phyloP scores from a whole-genome alignment of 1,284 basidiomycete species.

The Heterobasidion parviporum region DNA sequence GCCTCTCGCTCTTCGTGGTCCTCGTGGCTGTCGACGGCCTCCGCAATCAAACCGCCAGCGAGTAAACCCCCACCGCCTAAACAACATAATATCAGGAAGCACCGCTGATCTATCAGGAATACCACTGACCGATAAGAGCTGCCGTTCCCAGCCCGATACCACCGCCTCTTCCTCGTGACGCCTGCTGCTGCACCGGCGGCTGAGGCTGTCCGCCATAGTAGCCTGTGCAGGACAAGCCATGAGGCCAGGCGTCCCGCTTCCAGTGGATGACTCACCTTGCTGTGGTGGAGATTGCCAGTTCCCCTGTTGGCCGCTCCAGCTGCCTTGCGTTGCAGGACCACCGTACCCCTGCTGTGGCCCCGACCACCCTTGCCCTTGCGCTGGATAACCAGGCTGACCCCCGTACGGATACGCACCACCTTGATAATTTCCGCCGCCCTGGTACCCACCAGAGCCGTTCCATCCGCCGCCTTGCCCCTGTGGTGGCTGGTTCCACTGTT shows the following conservation, averaged over 20 bases:
- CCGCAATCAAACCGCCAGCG: conserved; percentile 45
- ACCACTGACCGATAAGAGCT: conserved; percentile 28
- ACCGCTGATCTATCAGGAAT: not conserved
- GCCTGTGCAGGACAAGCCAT: conserved; percentile 14
- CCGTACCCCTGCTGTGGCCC: conserved; percentile 14
- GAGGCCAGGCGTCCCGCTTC: not conserved
- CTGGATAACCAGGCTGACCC: conserved; percentile 3
- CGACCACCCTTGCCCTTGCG: conserved; percentile 7
- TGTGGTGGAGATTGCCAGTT: conserved; percentile 9
- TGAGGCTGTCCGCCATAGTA: conserved; percentile 19
- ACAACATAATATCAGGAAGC: not conserved
- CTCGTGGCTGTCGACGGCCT: conserved; percentile 40
- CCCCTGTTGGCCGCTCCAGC: conserved; percentile 2
- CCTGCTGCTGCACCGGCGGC: conserved; percentile 22
- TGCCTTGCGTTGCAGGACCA: conserved; percentile 8
- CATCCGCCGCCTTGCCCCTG: conserved; percentile 4
- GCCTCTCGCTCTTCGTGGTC: conserved; percentile 26
- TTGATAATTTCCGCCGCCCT: not conserved
- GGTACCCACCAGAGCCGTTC: not conserved
- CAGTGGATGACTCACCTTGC: conserved; percentile 6
- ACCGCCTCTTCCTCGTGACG: conserved; percentile 24
- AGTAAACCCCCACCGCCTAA: conserved; percentile 51
- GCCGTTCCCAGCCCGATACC: conserved; percentile 36
- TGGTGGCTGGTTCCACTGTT: conserved; percentile 15
- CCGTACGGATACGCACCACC: not conserved